A percentile compares a stretch with the other conserved stretches of the same genome.
These are phyloP conservation scores for Cytospora chrysosperma DNA, from an alignment of 2,329 filamentous ascomycete genomes.

Conservation along the genomic window DNA sequence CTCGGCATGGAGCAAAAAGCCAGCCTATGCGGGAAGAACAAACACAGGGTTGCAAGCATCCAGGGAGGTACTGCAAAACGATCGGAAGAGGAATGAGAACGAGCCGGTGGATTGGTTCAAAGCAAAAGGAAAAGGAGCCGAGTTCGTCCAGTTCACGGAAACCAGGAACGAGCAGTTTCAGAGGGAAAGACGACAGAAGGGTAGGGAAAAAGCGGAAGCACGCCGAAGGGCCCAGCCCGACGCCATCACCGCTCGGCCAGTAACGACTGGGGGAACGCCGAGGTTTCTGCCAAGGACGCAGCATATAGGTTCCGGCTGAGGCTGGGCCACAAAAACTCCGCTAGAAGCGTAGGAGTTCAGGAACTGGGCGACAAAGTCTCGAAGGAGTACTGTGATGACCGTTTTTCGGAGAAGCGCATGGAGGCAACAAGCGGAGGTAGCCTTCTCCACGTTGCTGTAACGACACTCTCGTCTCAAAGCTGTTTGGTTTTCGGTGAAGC, in stretches of 20 bases:
- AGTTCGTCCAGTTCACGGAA: background rate
- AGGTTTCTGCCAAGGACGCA: slow-evolving; percentile 3
- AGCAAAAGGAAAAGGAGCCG: rapidly evolving
- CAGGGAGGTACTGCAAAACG: background rate
- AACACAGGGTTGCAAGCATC: background rate
- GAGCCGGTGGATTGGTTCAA: background rate
- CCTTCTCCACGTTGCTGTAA: background rate
- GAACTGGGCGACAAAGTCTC: background rate
- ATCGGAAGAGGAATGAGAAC: background rate
- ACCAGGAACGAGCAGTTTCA: background rate
- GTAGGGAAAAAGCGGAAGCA: background rate
- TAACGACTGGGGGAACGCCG: background rate
- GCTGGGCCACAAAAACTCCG: too few relatives aligned
- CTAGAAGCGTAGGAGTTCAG: background rate
- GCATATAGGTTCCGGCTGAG: background rate
- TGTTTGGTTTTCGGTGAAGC: background rate
- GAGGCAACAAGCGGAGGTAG: background rate
- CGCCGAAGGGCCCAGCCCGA: background rate
- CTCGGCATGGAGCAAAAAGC: background rate
- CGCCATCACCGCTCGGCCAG: background rate
- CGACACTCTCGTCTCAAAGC: background rate
- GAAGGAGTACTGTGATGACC: background rate
- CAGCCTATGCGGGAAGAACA: too few relatives aligned
- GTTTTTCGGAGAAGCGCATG: background rate
- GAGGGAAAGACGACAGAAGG: background rate